These are phyloP conservation scores for Fusarium sp. DNA, from an alignment of 2,329 filamentous ascomycete species.

Conservation along the genomic window DNA sequence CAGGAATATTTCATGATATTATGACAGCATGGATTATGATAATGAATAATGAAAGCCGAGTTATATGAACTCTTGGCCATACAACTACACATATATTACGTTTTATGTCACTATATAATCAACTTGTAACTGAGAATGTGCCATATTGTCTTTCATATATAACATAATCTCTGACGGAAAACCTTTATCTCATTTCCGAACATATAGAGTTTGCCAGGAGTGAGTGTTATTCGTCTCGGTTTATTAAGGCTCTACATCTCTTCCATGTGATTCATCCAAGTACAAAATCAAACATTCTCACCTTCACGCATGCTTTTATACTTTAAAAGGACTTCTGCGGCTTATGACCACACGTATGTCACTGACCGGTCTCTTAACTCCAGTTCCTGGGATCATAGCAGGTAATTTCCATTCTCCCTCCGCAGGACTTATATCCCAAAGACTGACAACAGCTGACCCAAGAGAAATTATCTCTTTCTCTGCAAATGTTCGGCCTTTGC, in stretches of 20 bases:
- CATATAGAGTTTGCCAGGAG: background rate
- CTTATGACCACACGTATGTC: conserved; percentile 35
- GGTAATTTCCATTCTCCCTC: conserved; percentile 21
- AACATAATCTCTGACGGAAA: background rate
- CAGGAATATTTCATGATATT: background rate
- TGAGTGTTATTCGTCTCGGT: background rate
- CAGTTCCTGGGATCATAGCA: conserved; percentile 21
- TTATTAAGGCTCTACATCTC: background rate
- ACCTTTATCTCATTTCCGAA: background rate
- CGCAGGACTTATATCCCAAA: conserved; percentile 28
- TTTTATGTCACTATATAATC: background rate
- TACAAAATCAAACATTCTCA: background rate
- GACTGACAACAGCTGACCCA: conserved; percentile 21
- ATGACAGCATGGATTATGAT: background rate
- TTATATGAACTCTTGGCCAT: background rate
- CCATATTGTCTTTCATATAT: background rate
- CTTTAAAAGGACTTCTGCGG: background rate
- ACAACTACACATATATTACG: background rate
- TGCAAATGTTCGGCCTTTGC: conserved; percentile 40
- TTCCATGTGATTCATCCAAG: background rate
- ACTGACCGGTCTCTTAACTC: conserved; percentile 17
- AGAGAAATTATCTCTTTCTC: conserved; percentile 37
- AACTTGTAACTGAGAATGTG: too few relatives aligned
- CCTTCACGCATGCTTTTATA: too few relatives aligned
- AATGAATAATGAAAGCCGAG: background rate